phyloP scores from a whole-genome alignment of 371 early-diverging fungal genomes.

The Zychaea mexicana region DNA sequence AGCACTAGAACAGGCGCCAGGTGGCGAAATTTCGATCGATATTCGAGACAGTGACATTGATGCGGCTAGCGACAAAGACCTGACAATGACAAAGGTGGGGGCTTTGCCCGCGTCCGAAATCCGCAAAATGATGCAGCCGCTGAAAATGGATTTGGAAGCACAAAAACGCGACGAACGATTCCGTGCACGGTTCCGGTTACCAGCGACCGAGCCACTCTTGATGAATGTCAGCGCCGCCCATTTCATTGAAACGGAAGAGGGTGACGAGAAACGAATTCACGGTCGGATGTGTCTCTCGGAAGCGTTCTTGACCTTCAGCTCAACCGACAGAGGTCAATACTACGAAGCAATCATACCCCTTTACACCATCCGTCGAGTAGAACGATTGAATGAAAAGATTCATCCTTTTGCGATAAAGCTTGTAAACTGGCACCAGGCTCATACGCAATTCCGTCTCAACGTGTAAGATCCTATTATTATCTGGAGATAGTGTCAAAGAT shows the following conservation, averaged over 20 bases:
- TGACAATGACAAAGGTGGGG: neutral
- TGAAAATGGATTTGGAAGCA: conserved; percentile 59
- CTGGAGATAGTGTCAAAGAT: too few species aligned
- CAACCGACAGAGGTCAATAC: conserved; percentile 43
- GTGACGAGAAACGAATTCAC: conserved; percentile 10
- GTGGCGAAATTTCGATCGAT: conserved; percentile 50
- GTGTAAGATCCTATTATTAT: neutral
- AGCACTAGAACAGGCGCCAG: conserved; percentile 69
- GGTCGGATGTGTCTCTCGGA: conserved; percentile 84
- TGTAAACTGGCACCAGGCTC: conserved; percentile 67
- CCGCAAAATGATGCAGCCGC: conserved; percentile 51
- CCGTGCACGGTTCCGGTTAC: conserved; percentile 73
- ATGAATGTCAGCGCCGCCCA: conserved; percentile 55
- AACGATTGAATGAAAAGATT: conserved; percentile 59
- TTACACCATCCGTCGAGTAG: conserved; percentile 89
- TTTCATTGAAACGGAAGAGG: conserved; percentile 32
- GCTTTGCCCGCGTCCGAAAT: conserved; percentile 29
- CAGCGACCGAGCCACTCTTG: conserved; percentile 64
- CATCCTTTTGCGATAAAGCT: conserved; percentile 54
- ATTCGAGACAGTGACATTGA: conserved; percentile 40
- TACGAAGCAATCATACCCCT: conserved; percentile 83
- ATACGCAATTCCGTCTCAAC: conserved; percentile 51
- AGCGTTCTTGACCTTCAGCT: conserved; percentile 83
- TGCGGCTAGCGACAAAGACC: conserved; percentile 23
- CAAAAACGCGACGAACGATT: conserved; percentile 84